Evolutionary conservation across 352 stramenopile genomes (phyloP), one percentile per base, ranked within the genome.

Genomic region (Phytophthora hybrid): DNA sequence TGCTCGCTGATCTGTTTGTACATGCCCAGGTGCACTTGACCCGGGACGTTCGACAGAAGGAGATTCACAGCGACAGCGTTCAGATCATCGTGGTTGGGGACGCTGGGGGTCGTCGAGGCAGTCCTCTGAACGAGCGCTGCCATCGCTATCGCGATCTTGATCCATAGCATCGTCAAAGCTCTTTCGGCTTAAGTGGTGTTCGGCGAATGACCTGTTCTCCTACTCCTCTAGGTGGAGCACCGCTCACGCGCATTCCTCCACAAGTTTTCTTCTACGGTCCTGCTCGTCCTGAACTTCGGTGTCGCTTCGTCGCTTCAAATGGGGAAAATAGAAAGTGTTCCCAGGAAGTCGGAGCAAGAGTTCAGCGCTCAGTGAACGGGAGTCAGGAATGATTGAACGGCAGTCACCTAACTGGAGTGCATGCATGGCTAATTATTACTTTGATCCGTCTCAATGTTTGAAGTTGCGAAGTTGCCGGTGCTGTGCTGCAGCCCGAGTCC

Each of bases 21-120:
- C 52, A 41, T 62, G 16, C 80, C 77, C 34, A 82, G 75, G 55
- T 84, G 74, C 37, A 76, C 65, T 54, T 83, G 71, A 8, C 26
- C 69, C 3, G 77, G 71, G 1, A 84, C 61, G 6, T 63, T 64
- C 4, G 18, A 19, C 53, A 84, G 49, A 10, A 41, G 19, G 18
- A 84, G 69, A 54, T 77, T 49, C 16, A 84, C 77, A 13, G 82
- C 68, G 9, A 80, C 49, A 18, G 63, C 54, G 9, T 55, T 44
- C 2, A 58, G 32, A 18, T 54, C 47, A 54, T 18, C 41, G 9
- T 66, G 44, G 56, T 31, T 54, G 29, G 47, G 9, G 31, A 8
- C 23, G 18, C 8, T 7, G 56, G 18, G 4, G 8, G 46, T 23
- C 18, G n/a, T 41, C 11, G 23, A 9, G n/a, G 23, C 10, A 52